Base-by-base conservation (phyloP, 2,329 filamentous ascomycete genomes). In the Metarhizium sp. region DNA sequence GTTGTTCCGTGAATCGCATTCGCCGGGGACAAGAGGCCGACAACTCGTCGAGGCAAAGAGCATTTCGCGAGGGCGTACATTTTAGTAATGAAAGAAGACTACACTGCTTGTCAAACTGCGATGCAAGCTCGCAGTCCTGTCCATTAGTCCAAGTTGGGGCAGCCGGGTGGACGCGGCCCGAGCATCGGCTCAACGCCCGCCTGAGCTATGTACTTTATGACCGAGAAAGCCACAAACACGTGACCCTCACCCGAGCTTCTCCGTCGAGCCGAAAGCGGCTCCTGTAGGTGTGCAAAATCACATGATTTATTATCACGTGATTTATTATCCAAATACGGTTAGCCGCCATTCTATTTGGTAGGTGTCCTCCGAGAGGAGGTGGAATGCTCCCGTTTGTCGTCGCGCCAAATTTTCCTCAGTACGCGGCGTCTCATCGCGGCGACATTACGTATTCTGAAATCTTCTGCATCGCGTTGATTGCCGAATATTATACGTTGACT, bases 381-480 rank as follows among this genome's bases (percentile, higher is more conserved):
- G 3, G 25, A 11, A 20, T 45, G n/a, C 42, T 48, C 25, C 38
- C 16, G 25, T 30, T 48, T 18, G 7, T 57, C 50, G 63, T 67
- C 69, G 68, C 70, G 67, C 70, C 69, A 69, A 71, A 70, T 69
- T 69, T 71, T 69, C 67, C 48, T 45, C 66, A 63, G 66, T 64
- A 69, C 67, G 66, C 65, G 63, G 63, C 61, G 59, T 60, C 65
- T 64, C 53, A 61, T 59, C 59, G 58, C 58, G 62, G 56, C 52
- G 54, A 56, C 59, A 65, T 64, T 64, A 32, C 58, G 60, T 59
- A 66, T 63, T 30, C 18, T 10, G 20, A 29, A 13, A 48, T 48
- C 45, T 29, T 11, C 30, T 48, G 45, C 45, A 30, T 7, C 45
- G 20, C 14, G 45, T 47, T n/a, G 11, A 20, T 29, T 63, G 61